Conservation (phyloP, 306 rosid genomes). For the Herpetospermum pedunculosum region DNA sequence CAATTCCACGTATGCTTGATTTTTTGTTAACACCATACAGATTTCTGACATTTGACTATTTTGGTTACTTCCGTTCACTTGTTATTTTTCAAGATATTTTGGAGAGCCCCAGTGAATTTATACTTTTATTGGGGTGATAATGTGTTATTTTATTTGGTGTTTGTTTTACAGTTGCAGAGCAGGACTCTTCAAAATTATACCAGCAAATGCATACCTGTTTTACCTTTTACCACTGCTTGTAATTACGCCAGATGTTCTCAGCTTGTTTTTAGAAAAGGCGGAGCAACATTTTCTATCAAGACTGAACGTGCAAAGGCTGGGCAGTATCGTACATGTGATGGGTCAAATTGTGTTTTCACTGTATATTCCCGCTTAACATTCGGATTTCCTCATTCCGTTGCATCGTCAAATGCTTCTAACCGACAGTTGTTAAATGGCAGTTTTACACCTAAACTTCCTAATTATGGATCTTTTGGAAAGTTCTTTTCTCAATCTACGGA, state of each 20-base stretch:
- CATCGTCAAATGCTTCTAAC: conserved; percentile 16
- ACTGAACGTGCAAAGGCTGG: conserved; percentile 12
- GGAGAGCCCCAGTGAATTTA: not conserved
- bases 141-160: not conserved
- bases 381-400: conserved; percentile 12
- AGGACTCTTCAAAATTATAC: conserved; percentile 27
- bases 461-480: conserved; percentile 24
- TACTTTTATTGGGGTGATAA: not conserved
- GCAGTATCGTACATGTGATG: conserved; percentile 10
- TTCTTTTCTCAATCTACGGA: conserved; percentile 30
- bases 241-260: conserved; percentile 21
- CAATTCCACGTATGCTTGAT: too few species aligned
- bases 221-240: conserved; percentile 11
- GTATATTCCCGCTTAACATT: conserved; percentile 6
- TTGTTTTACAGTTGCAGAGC: conserved; percentile 45
- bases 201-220: conserved; percentile 16
- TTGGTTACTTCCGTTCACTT: not conserved
- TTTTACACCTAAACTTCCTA: conserved; percentile 11
- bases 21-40: not conserved
- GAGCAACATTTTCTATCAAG: conserved; percentile 16
- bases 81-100: not conserved
- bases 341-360: conserved; percentile 10
- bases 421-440: conserved; percentile 14
- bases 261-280: conserved; percentile 19
- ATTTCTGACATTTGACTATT: not conserved